Evolutionary conservation across 116 monocot species (phyloP).

Genomic region (Phalaenopsis hybrid): DNA sequence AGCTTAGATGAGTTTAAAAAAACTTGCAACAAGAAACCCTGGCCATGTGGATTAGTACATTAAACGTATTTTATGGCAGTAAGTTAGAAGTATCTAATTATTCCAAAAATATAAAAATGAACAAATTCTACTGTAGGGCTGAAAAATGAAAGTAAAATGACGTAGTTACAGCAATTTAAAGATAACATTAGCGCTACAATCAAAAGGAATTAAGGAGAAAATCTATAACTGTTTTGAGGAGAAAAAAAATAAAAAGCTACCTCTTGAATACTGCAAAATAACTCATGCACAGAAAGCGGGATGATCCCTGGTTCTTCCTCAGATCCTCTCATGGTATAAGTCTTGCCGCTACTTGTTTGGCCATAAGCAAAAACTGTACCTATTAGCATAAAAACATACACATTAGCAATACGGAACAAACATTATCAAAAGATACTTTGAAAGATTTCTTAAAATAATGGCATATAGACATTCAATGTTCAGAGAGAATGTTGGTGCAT

Average conservation of each 20-base stretch:
- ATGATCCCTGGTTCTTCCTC: conserved; percentile 72
- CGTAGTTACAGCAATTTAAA: background rate
- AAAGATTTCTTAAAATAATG: background rate
- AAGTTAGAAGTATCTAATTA: background rate
- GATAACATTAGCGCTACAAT: background rate
- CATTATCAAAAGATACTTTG: background rate
- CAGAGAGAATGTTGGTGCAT: background rate
- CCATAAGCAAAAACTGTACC: conserved; percentile 99
- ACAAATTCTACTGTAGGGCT: background rate
- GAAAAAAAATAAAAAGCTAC: conserved; percentile 21
- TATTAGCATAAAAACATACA: conserved; percentile 36
- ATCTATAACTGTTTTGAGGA: background rate
- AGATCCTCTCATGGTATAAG: conserved; percentile 86
- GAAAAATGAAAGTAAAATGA: background rate
- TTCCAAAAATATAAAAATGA: background rate
- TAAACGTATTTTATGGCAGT: background rate
- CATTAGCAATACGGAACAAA: conserved; percentile 11
- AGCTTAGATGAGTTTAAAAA: background rate
- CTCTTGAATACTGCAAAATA: conserved; percentile 76
- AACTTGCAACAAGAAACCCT: too few species aligned
- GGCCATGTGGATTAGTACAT: background rate
- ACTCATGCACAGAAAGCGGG: conserved; percentile 72
- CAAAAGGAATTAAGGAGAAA: background rate
- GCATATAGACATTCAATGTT: background rate
- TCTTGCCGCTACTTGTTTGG: conserved; percentile 96